Evolutionary conservation across 2,329 filamentous ascomycete species (phyloP).

Genomic region (Diaporthe ilicicola): DNA sequence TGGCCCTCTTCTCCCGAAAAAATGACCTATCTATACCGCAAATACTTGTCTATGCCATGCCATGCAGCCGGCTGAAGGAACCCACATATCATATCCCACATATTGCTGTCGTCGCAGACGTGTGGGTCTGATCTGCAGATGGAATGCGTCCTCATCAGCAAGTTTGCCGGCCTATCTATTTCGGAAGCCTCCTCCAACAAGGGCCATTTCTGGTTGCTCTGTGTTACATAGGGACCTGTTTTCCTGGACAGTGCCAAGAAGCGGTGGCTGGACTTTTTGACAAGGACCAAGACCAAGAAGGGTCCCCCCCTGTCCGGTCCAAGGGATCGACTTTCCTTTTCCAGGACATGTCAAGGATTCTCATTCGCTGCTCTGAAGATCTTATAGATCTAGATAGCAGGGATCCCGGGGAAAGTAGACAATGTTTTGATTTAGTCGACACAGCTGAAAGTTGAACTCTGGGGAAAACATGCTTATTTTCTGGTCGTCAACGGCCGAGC

Average conservation of each 20-base stretch:
- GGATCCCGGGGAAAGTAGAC: background rate
- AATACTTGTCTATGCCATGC: background rate
- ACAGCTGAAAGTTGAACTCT: conserved; percentile 9
- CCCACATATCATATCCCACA: background rate
- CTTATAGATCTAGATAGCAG: conserved; percentile 13
- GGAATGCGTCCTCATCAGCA: background rate
- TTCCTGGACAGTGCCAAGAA: conserved; percentile 3
- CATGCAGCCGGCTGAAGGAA: background rate
- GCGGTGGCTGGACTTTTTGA: conserved; percentile 10
- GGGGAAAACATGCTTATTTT: conserved; percentile 13
- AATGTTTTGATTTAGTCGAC: conserved; percentile 15
- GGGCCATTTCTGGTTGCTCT: too few species aligned
- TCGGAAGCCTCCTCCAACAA: background rate
- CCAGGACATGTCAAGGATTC: conserved; percentile 6
- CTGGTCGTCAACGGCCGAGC: conserved; percentile 9
- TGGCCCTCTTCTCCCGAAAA: background rate
- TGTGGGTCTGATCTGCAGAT: background rate
- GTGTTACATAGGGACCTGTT: too few species aligned
- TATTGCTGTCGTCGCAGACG: background rate
- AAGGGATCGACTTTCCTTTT: conserved; percentile 20
- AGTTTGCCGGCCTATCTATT: background rate
- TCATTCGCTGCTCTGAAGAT: conserved; percentile 16
- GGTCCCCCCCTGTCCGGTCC: background rate
- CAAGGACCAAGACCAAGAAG: background rate
- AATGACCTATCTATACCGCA: background rate